Percentiles rank a stretch among this genome's conserved stretches.
phyloP scores from a whole-genome alignment of 257 asterid species.

The Nicotiana undulata region DNA sequence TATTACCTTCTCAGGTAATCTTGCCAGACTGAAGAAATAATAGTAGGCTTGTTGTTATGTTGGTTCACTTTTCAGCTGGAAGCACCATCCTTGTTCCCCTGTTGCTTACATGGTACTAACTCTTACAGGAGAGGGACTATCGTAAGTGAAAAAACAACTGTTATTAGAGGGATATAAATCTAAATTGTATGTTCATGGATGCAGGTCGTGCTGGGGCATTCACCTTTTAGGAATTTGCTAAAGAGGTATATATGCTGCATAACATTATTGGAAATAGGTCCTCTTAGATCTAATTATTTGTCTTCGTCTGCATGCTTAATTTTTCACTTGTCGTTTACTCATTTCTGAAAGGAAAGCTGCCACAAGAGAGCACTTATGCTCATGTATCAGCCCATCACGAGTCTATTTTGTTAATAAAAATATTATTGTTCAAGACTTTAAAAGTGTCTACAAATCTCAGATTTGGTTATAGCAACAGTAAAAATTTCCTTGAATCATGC shows the following conservation, averaged over 20 bases:
- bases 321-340: background rate
- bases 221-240: constrained; percentile 50
- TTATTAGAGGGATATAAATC: background rate
- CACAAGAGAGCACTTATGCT: background rate
- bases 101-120: background rate
- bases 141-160: background rate
- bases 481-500: background rate
- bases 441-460: background rate
- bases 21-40: background rate
- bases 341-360: background rate
- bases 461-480: background rate
- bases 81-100: background rate
- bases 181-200: constrained; percentile 12
- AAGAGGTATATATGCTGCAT: constrained; percentile 25
- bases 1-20: constrained; percentile 53
- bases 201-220: constrained; percentile 61
- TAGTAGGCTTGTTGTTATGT: background rate
- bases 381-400: background rate
- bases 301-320: background rate
- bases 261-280: background rate
- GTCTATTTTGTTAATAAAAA: background rate
- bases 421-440: background rate
- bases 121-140: background rate
- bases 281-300: background rate
- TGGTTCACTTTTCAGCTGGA: background rate